Evolutionary conservation across 2,329 filamentous ascomycete species (phyloP).

Genomic region (Colletotrichum echinochloae): DNA sequence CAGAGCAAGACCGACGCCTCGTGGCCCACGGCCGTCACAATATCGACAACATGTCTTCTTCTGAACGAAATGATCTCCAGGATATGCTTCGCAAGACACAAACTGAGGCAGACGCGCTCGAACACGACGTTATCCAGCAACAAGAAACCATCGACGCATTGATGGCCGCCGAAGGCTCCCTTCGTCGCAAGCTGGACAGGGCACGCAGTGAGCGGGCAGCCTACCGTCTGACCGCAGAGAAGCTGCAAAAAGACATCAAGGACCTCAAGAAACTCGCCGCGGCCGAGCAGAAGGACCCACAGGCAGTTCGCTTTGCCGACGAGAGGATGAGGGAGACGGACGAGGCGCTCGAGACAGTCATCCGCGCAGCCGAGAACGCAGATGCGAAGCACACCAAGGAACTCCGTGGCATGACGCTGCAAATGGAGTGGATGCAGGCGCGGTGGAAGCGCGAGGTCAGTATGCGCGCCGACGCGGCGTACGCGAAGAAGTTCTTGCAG

Average conservation of each 20-base stretch:
- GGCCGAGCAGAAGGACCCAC: conserved; percentile 47
- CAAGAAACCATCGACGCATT: conserved; percentile 73
- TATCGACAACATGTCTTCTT: conserved; percentile 45
- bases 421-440: conserved; percentile 91
- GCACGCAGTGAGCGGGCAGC: conserved; percentile 73
- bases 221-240: conserved; percentile 66
- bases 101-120: conserved; percentile 75
- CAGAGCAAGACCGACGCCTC: conserved; percentile 59
- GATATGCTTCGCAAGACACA: conserved; percentile 72
- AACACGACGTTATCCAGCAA: conserved; percentile 77
- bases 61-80: conserved; percentile 68
- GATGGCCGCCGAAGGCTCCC: conserved; percentile 66
- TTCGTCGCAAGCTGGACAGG: conserved; percentile 76
- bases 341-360: conserved; percentile 68
- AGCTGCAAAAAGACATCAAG: conserved; percentile 64
- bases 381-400: conserved; percentile 80
- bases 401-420: conserved; percentile 84
- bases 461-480: conserved; percentile 83
- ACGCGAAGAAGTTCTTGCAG: conserved; percentile 86
- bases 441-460: conserved; percentile 83
- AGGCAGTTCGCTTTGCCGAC: conserved; percentile 47
- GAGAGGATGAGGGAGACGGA: conserved; percentile 55
- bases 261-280: conserved; percentile 57
- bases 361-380: conserved; percentile 69
- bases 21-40: conserved; percentile 43